Conservation (phyloP, 306 rosid genomes). For the Neltuma alba region DNA sequence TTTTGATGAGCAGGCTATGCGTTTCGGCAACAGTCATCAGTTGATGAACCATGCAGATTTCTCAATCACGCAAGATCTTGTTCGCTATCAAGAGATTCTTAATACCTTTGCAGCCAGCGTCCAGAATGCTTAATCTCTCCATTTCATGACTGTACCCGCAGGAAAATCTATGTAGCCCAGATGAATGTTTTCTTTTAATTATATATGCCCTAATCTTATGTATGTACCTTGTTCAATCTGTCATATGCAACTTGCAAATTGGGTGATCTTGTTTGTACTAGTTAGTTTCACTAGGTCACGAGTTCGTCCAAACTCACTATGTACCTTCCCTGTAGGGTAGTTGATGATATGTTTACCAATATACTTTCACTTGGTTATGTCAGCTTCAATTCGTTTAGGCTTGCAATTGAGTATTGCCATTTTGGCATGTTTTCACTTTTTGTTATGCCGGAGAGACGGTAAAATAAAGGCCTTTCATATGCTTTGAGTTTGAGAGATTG, state of each 20-base stretch:
- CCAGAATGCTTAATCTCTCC: slow-evolving; percentile 50
- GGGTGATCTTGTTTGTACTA: slow-evolving; percentile 35
- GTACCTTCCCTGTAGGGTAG: slow-evolving; percentile 13
- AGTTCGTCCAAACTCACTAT: slow-evolving; percentile 4
- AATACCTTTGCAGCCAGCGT: slow-evolving; percentile 54
- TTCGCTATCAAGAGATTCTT: slow-evolving; percentile 60
- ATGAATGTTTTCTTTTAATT: neutral
- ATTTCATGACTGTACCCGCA: neutral
- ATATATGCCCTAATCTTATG: neutral
- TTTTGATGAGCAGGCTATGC: slow-evolving; percentile 34
- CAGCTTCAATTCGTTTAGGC: slow-evolving; percentile 13
- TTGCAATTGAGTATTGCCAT: neutral
- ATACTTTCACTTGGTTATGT: neutral
- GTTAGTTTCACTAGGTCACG: slow-evolving; percentile 19
- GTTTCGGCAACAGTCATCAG: slow-evolving; percentile 40
- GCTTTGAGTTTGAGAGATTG: neutral
- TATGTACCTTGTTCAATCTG: slow-evolving; percentile 16
- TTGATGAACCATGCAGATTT: slow-evolving; percentile 36
- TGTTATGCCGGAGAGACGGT: neutral
- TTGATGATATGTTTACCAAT: neutral
- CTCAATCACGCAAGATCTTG: slow-evolving; percentile 44
- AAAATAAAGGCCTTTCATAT: neutral
- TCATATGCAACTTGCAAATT: slow-evolving; percentile 3
- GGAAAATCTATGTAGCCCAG: neutral
- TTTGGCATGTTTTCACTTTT: slow-evolving; percentile 4